Percentiles rank a stretch among this genome's conserved stretches.
Evolutionary conservation across 2,329 filamentous ascomycete genomes (phyloP).

Genomic region (Talaromyces funiculosus): DNA sequence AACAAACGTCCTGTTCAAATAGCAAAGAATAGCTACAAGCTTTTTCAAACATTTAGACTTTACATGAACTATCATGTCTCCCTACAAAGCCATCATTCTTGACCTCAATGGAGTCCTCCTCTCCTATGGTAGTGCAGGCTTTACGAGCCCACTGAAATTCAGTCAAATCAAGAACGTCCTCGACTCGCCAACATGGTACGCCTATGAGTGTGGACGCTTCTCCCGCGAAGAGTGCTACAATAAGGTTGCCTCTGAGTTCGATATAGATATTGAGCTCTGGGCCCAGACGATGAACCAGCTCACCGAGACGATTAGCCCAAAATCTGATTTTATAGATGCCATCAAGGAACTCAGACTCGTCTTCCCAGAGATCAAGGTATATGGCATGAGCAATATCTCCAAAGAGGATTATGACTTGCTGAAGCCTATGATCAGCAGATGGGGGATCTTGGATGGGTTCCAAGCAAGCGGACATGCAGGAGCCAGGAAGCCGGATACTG

Average conservation of each 20-base stretch:
- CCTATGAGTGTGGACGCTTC: not conserved
- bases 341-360: not conserved
- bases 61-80: constrained; percentile 12
- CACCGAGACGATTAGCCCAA: not conserved
- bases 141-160: not conserved
- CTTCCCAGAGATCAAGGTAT: not conserved
- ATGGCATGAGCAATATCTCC: no score
- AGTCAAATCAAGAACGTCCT: not conserved
- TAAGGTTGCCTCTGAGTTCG: not conserved
- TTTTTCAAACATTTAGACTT: not conserved
- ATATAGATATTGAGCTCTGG: not conserved
- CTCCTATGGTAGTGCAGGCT: not conserved
- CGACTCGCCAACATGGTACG: not conserved
- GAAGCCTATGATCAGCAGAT: no score
- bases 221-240: not conserved
- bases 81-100: not conserved
- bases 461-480: no score
- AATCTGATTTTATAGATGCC: not conserved
- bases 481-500: no score
- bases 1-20: not conserved
- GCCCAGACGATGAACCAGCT: not conserved
- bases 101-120: not conserved
- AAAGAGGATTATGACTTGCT: no score
- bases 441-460: no score
- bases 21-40: not conserved